Base-by-base conservation (phyloP, 441 rosid genomes). In the Mallotus repandus region DNA sequence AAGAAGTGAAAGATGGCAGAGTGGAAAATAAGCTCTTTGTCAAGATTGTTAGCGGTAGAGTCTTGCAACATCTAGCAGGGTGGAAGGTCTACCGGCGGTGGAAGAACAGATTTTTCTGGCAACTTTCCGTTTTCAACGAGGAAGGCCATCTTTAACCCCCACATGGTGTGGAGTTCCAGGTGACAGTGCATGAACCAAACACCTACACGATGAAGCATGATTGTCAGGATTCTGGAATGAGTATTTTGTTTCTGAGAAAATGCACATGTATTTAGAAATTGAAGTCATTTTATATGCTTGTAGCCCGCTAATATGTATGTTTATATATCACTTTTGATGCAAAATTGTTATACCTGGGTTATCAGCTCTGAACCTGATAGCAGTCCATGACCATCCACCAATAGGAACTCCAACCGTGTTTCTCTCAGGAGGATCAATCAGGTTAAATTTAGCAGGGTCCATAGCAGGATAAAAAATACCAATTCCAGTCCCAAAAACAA, bases 341-440 rank as follows among this genome's bases (percentile, higher is more conserved):
- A 29, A 29, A 29, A 29, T 14, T 53, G 9, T 10, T 45, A 16
- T 74, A 88, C 98, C 98, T 38, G 97, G 98, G 78, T 89, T 90
- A 63, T 92, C 92, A 0, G 96, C 96, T 0, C 89, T 87, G 80
- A 90, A 94, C 86, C 95, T 79, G 55, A 91, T 89, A 53, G 91
- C 92, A 9, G 93, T 83, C 98, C 95, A 2, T 2, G 1, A 1
- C 32, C 32, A 86, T 12, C 98, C 96, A 57, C 83, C 88, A 22
- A 76, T 88, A 7, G 96, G 95, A 29, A 90, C 94, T 32, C 88
- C 86, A 18, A 83, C 91, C 0, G 96, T 91, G 74, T 91, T 94
- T 77, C 98, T 87, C 19, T 84, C 85, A 4, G 92, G 93, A 15
- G 98, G 98, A 78, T 91, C 95, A 43, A 89, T 89, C 4, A 94